Evolutionary conservation across 2,329 filamentous ascomycete species (phyloP).

Genomic region (Pseudocercospora musae): DNA sequence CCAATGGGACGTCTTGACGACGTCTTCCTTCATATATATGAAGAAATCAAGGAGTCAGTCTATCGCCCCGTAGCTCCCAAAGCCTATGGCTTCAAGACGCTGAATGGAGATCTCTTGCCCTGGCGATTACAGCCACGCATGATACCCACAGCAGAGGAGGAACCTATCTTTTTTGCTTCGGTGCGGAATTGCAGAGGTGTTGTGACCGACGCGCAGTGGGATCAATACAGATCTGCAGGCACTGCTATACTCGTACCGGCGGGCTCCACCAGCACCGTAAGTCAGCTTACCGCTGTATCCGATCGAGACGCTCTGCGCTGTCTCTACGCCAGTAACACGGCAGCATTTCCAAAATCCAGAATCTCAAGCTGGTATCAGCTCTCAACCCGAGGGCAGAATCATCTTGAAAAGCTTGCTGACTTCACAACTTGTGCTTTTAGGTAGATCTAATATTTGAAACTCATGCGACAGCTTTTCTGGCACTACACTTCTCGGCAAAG

Average conservation of each 20-base stretch:
- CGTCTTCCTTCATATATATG: conserved; percentile 42
- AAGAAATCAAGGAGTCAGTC: not conserved
- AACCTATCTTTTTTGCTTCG: not conserved
- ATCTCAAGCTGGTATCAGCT: too few relatives aligned
- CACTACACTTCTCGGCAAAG: not conserved
- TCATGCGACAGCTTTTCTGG: not conserved
- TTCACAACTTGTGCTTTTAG: too few relatives aligned
- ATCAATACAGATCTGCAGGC: not conserved
- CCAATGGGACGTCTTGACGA: conserved; percentile 37
- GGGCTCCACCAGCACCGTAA: not conserved
- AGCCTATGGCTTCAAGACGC: conserved; percentile 33
- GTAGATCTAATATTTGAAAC: not conserved
- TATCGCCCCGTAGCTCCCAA: conserved; percentile 17
- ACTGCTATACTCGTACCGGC: not conserved
- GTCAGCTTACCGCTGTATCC: too few relatives aligned
- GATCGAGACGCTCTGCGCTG: too few relatives aligned
- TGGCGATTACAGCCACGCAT: conserved; percentile 40
- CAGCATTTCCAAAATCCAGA: too few relatives aligned
- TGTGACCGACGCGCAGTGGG: not conserved
- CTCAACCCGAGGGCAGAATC: too few relatives aligned
- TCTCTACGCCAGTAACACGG: too few relatives aligned
- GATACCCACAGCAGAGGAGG: conserved; percentile 39
- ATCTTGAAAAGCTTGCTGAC: too few relatives aligned
- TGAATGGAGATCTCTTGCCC: conserved; percentile 41
- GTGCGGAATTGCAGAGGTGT: not conserved